Evolutionary conservation across 345 rosid species (phyloP).

Genomic region (Ricinus communis): DNA sequence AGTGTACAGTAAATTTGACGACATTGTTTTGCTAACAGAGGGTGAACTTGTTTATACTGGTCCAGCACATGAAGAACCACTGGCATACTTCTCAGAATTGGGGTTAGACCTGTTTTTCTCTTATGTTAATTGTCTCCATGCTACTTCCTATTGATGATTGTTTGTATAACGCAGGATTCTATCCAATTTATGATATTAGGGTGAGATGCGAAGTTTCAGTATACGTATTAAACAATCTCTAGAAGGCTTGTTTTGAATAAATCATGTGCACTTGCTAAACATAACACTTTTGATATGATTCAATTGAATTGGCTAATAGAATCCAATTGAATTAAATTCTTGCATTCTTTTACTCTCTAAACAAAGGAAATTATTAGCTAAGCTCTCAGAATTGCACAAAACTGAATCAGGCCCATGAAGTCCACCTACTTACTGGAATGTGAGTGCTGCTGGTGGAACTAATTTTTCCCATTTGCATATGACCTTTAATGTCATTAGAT

Average conservation of each 20-base stretch:
- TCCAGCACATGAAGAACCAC: conserved; percentile 75
- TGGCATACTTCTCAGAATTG: conserved; percentile 73
- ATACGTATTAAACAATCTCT: background rate
- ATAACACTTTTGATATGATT: too few relatives aligned
- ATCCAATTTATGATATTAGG: background rate
- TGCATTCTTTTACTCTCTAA: too few relatives aligned
- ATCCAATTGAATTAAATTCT: too few relatives aligned
- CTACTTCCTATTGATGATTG: background rate
- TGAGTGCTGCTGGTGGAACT: conserved; percentile 3
- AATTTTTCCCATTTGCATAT: background rate
- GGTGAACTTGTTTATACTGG: conserved; percentile 88
- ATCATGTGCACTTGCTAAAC: too few relatives aligned
- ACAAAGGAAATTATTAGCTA: too few relatives aligned
- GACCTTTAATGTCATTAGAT: background rate
- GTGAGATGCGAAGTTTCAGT: background rate
- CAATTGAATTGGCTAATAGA: too few relatives aligned
- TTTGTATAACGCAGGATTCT: background rate
- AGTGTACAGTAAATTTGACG: conserved; percentile 81
- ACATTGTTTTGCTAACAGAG: conserved; percentile 79
- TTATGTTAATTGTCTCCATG: background rate
- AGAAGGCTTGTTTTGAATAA: too few relatives aligned
- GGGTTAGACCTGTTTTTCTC: conserved; percentile 50
- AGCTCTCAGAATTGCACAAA: background rate
- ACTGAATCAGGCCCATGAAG: background rate
- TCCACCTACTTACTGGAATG: background rate